Evolutionary conservation across 257 asterid species (phyloP).

Genomic region (Plectranthus barbatus): DNA sequence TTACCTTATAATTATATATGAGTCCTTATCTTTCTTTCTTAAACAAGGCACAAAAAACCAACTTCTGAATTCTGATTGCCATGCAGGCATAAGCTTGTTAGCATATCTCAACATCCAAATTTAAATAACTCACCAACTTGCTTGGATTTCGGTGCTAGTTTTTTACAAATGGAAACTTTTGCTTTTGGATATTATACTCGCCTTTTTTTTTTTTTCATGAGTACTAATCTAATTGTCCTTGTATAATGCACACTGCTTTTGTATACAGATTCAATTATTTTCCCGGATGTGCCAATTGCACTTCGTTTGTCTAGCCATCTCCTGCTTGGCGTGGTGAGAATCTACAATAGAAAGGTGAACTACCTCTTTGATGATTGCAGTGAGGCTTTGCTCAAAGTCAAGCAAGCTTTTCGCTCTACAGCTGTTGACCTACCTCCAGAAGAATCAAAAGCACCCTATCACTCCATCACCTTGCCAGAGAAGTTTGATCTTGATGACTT

Average conservation of each 20-base stretch:
- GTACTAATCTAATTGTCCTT: neutral
- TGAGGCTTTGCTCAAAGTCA: slow-evolving; percentile 85
- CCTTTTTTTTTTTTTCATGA: neutral
- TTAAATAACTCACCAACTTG: neutral
- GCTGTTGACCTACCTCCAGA: slow-evolving; percentile 96
- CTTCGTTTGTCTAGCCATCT: slow-evolving; percentile 95
- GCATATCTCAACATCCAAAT: neutral
- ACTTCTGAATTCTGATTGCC: neutral
- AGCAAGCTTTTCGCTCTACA: slow-evolving; percentile 94
- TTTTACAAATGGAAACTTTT: neutral
- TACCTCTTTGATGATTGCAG: slow-evolving; percentile 96
- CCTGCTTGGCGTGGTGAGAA: slow-evolving; percentile 95
- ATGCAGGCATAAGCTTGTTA: neutral
- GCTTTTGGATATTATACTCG: neutral
- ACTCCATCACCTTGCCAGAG: slow-evolving; percentile 92
- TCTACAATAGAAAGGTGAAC: slow-evolving; percentile 86
- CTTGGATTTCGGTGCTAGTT: neutral
- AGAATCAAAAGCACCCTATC: slow-evolving; percentile 95
- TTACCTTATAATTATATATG: neutral
- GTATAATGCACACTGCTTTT: slow-evolving; percentile 13
- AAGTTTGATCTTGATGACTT: slow-evolving; percentile 96
- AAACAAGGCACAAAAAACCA: neutral
- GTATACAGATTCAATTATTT: slow-evolving; percentile 66
- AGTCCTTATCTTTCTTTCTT: neutral
- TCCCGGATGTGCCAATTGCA: slow-evolving; percentile 92